These are phyloP conservation scores for Pisolithus tinctorius DNA, from an alignment of 768 basidiomycete genomes.

Conservation along the genomic window DNA sequence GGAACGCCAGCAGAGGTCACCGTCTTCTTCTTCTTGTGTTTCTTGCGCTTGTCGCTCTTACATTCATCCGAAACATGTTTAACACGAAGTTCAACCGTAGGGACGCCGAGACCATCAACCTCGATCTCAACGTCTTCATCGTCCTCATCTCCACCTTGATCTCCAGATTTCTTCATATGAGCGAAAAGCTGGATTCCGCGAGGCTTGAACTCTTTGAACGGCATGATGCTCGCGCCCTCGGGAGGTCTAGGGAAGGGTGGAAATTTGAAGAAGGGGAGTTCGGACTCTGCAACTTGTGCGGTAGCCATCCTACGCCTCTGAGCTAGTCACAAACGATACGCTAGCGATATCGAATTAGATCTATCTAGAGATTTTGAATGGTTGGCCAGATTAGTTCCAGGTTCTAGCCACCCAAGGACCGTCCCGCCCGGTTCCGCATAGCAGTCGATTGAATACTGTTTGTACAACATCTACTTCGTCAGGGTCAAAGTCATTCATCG, in stretches of 20 bases:
- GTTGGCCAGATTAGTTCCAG: not conserved
- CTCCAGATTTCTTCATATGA: conserved; percentile 28
- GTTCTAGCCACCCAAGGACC: too few species aligned
- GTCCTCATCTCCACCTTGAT: conserved; percentile 24
- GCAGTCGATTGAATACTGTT: too few species aligned
- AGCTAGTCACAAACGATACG: not conserved
- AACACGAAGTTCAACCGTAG: conserved; percentile 49
- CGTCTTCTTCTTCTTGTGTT: conserved; percentile 23
- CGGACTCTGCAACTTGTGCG: conserved; percentile 9
- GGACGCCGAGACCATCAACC: conserved; percentile 59
- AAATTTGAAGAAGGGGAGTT: conserved; percentile 26
- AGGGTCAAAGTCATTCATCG: conserved; percentile 1
- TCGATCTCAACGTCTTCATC: conserved; percentile 39
- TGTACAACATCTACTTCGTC: conserved; percentile 10
- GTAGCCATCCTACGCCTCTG: not conserved
- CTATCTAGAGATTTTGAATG: conserved; percentile 12
- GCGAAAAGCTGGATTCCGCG: conserved; percentile 48
- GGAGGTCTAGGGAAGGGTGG: conserved; percentile 45
- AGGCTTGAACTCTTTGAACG: conserved; percentile 53
- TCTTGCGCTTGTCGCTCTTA: conserved; percentile 51
- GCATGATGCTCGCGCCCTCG: conserved; percentile 39
- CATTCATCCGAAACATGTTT: conserved; percentile 51
- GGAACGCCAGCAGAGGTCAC: conserved; percentile 17
- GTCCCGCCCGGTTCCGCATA: too few species aligned
- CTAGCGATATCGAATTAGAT: conserved; percentile 6